These are phyloP conservation scores for Xylaria sp. DNA, from an alignment of 2,329 filamentous ascomycete species.

Conservation along the genomic window DNA sequence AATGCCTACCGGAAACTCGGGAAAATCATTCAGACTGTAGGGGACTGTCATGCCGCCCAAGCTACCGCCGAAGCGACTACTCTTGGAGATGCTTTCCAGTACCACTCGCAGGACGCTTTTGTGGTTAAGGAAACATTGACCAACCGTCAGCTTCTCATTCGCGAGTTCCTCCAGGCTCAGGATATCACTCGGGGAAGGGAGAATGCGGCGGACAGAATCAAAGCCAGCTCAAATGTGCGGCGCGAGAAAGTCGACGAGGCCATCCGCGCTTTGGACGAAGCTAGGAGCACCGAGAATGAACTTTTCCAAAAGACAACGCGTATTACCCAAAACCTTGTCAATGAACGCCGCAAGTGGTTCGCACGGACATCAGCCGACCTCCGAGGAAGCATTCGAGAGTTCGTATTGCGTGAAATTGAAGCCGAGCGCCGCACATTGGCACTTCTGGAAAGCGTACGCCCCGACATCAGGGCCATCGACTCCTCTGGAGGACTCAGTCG, in stretches of 20 bases:
- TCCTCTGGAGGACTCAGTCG: constrained; percentile 82
- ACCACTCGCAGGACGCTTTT: constrained; percentile 92
- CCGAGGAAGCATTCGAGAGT: constrained; percentile 78
- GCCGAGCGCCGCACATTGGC: constrained; percentile 87
- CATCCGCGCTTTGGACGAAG: constrained; percentile 85
- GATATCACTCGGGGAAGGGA: constrained; percentile 77
- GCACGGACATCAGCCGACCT: constrained; percentile 79
- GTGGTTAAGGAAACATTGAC: constrained; percentile 98
- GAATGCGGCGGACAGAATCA: constrained; percentile 80
- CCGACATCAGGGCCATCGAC: constrained; percentile 91
- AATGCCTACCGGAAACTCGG: constrained; percentile 94
- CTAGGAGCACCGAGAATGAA: constrained; percentile 72
- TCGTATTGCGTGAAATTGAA: constrained; percentile 91
- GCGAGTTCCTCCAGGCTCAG: constrained; percentile 88
- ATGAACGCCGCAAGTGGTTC: constrained; percentile 90
- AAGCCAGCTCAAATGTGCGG: constrained; percentile 78
- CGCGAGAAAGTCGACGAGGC: constrained; percentile 97
- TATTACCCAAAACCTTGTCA: constrained; percentile 81
- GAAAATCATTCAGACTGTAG: constrained; percentile 85
- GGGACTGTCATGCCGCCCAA: constrained; percentile 93
- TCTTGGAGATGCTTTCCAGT: constrained; percentile 85
- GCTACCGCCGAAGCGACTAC: constrained; percentile 95
- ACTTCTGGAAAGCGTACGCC: constrained; percentile 86
- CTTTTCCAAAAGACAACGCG: constrained; percentile 80
- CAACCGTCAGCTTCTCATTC: constrained; percentile 92